Percentiles rank a stretch among this genome's conserved stretches.
phyloP scores from a whole-genome alignment of 371 early-diverging fungal species.

The Saksenaea vasiformis region DNA sequence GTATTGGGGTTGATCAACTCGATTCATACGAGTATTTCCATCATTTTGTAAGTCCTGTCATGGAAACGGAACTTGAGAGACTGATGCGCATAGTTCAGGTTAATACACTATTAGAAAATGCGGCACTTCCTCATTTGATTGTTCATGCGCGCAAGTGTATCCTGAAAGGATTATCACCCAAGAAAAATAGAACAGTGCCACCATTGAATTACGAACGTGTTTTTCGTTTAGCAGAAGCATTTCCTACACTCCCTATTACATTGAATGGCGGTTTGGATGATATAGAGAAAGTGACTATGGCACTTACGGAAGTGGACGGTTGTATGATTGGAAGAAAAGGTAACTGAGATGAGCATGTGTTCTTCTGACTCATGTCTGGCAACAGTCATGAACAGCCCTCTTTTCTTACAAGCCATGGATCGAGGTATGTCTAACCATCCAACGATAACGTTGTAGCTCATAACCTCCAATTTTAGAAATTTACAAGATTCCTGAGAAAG shows the following conservation, averaged over 20 bases:
- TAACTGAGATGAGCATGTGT: constrained; percentile 17
- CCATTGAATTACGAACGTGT: constrained; percentile 79
- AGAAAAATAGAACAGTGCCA: constrained; percentile 84
- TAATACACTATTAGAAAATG: constrained; percentile 36
- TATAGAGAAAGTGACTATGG: constrained; percentile 40
- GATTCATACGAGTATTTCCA: constrained; percentile 67
- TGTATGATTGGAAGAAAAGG: constrained; percentile 81
- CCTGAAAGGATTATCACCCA: constrained; percentile 82
- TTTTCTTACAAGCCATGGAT: constrained; percentile 38
- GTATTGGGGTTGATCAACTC: constrained; percentile 73
- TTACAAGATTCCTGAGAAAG: constrained; percentile 26
- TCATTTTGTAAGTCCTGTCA: constrained; percentile 50
- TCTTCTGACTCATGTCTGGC: constrained; percentile 6
- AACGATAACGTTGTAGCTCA: background rate
- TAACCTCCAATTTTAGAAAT: constrained; percentile 16
- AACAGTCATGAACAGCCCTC: constrained; percentile 38
- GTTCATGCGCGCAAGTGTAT: constrained; percentile 90
- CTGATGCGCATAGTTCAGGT: constrained; percentile 17
- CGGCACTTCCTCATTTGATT: constrained; percentile 60
- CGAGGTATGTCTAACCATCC: constrained; percentile 12
- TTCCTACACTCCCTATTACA: constrained; percentile 65
- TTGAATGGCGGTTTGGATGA: constrained; percentile 85
- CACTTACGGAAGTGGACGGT: constrained; percentile 59
- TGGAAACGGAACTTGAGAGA: background rate
- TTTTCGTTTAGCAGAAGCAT: constrained; percentile 61